Conservation (phyloP, 2,329 filamentous ascomycete species). For the Phyllosticta citriasiana region DNA sequence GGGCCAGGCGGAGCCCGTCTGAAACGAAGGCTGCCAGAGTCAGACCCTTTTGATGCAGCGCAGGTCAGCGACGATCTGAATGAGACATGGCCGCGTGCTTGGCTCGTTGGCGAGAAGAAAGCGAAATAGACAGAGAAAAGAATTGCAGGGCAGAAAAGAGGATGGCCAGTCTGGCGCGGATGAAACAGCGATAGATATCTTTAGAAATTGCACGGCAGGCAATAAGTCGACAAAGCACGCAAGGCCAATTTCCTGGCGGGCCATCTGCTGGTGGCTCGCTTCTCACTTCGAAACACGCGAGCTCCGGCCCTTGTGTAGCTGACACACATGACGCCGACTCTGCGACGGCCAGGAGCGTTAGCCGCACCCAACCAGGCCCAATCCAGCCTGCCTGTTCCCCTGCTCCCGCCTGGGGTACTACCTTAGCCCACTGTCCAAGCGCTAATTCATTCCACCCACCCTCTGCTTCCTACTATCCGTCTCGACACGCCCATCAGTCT, state of each 20-base stretch:
- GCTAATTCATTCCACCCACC: slow-evolving; percentile 27
- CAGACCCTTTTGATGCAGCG: background rate
- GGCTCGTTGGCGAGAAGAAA: too few species aligned
- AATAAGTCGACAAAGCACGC: background rate
- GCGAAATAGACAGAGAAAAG: too few species aligned
- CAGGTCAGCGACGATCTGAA: background rate
- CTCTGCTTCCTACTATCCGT: slow-evolving; percentile 4
- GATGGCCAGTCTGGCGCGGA: too few species aligned
- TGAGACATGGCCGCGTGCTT: too few species aligned
- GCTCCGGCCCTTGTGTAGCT: background rate
- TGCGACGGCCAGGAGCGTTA: background rate
- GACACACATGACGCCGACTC: background rate
- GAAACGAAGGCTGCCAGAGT: background rate
- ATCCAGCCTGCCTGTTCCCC: slow-evolving; percentile 20
- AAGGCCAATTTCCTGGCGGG: background rate
- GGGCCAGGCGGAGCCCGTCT: background rate
- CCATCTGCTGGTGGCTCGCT: background rate
- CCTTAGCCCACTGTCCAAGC: slow-evolving; percentile 18
- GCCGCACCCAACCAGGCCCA: background rate
- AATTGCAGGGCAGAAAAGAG: too few species aligned
- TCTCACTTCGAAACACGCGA: background rate
- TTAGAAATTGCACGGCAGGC: background rate
- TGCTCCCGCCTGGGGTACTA: slow-evolving; percentile 27
- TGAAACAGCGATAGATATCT: too few species aligned
- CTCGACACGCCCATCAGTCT: slow-evolving; percentile 13